Conservation (phyloP, 169 alveolate species). For the Cryptosporidium sp. region DNA sequence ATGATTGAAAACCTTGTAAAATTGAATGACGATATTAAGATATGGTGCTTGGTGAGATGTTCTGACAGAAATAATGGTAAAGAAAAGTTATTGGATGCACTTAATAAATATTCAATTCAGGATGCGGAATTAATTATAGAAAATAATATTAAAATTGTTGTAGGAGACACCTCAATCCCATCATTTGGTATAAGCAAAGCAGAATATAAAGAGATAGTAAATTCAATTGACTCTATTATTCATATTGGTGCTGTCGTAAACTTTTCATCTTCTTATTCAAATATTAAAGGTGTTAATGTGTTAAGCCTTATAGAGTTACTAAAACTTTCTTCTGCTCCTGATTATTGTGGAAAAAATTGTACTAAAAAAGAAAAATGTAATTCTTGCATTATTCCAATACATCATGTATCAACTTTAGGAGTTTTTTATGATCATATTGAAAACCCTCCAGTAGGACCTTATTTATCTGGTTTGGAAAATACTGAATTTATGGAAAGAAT, state of each 20-base stretch:
- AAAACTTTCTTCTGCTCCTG: slow-evolving; percentile 31
- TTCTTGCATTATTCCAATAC: slow-evolving; percentile 65
- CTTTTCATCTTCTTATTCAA: slow-evolving; percentile 61
- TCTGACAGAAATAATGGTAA: slow-evolving; percentile 13
- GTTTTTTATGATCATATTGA: slow-evolving; percentile 73
- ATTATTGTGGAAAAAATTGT: slow-evolving; percentile 17
- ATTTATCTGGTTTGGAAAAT: slow-evolving; percentile 43
- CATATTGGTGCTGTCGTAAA: slow-evolving; percentile 73
- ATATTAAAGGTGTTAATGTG: slow-evolving; percentile 34
- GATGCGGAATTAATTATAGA: slow-evolving; percentile 15
- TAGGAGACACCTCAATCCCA: slow-evolving; percentile 62
- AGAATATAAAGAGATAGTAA: slow-evolving; percentile 24
- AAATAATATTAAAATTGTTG: slow-evolving; percentile 28
- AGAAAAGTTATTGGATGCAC: slow-evolving; percentile 35
- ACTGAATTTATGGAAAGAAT: slow-evolving; percentile 27
- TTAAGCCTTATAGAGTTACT: slow-evolving; percentile 26
- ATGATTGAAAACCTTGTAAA: slow-evolving; percentile 54
- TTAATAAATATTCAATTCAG: slow-evolving; percentile 19
- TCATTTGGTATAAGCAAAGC: slow-evolving; percentile 12
- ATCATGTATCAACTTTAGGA: slow-evolving; percentile 68
- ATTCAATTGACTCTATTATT: slow-evolving; percentile 44
- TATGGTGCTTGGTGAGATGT: slow-evolving; percentile 62
- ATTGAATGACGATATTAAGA: slow-evolving; percentile 9
- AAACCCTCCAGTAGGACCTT: slow-evolving; percentile 45
- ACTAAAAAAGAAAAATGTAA: slow-evolving; percentile 25